These are phyloP conservation scores for Ophiognomonia clavigignenti-juglandacearum DNA, from an alignment of 2,329 filamentous ascomycete genomes.

Conservation along the genomic window DNA sequence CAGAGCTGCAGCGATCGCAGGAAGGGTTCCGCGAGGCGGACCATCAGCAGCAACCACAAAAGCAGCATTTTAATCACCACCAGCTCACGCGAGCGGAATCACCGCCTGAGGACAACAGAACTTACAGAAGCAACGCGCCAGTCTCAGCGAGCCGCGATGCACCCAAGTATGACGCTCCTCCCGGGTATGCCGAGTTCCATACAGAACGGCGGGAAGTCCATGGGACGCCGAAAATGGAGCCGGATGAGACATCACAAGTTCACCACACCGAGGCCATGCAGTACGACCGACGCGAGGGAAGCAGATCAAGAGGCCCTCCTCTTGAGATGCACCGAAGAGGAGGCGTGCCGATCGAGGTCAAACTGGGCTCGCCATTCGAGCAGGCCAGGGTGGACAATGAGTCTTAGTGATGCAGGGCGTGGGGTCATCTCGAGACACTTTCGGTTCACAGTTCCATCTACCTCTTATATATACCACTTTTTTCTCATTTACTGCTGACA, in stretches of 20 bases:
- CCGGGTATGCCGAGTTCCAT: background rate
- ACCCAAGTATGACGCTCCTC: background rate
- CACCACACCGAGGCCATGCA: background rate
- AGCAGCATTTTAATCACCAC: background rate
- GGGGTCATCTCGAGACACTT: background rate
- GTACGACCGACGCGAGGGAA: conserved; percentile 1
- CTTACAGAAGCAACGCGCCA: background rate
- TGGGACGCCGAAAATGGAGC: background rate
- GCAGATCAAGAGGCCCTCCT: background rate
- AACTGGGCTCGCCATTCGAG: conserved; percentile 13
- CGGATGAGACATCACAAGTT: background rate
- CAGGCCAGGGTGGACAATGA: conserved; percentile 1
- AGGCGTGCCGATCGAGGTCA: conserved; percentile 8
- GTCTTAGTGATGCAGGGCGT: background rate
- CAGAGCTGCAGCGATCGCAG: conserved; percentile 18
- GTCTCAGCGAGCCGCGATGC: background rate
- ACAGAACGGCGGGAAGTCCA: background rate
- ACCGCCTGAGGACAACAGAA: background rate
- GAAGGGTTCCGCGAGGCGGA: background rate
- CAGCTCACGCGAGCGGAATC: background rate
- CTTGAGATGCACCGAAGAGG: background rate
- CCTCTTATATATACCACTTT: background rate
- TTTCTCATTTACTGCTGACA: background rate
- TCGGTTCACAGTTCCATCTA: background rate
- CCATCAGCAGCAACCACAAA: background rate